A percentile compares a stretch with the other conserved stretches of the same genome.
These are phyloP conservation scores for Debaryomyces subglobosus DNA, from an alignment of 1,139 yeast genomes.

Conservation along the genomic window DNA sequence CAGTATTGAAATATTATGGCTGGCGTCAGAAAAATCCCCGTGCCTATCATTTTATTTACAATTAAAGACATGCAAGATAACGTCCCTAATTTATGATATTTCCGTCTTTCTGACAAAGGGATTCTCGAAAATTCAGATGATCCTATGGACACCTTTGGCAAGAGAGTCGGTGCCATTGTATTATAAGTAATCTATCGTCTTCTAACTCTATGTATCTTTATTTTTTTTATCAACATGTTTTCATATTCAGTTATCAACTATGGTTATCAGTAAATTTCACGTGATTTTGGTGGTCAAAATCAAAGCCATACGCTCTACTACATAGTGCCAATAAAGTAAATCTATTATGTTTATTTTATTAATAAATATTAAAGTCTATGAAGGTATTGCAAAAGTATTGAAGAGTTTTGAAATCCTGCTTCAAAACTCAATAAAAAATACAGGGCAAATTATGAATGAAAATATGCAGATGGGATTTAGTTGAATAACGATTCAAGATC, in stretches of 20 bases:
- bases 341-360: neutral
- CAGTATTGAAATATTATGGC: constrained; percentile 48
- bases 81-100: constrained; percentile 19
- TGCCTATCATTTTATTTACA: constrained; percentile 55
- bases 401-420: constrained; percentile 1
- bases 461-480: neutral
- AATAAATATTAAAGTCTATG: neutral
- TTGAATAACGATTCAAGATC: constrained; percentile 9
- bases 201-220: neutral
- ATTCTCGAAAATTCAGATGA: neutral
- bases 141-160: constrained; percentile 2
- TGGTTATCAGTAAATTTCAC: constrained; percentile 6
- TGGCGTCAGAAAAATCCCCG: constrained; percentile 55
- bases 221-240: neutral
- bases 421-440: neutral
- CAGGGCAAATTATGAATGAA: neutral
- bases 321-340: neutral
- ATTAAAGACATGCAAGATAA: constrained; percentile 38
- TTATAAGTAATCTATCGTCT: neutral
- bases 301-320: neutral
- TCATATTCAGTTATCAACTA: neutral
- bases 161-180: constrained; percentile 3
- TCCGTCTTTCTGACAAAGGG: neutral
- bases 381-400: neutral
- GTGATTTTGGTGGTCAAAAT: neutral